Evolutionary conservation across 495 filamentous ascomycete species (phyloP).

Genomic region (Penicillium egyptiacum): DNA sequence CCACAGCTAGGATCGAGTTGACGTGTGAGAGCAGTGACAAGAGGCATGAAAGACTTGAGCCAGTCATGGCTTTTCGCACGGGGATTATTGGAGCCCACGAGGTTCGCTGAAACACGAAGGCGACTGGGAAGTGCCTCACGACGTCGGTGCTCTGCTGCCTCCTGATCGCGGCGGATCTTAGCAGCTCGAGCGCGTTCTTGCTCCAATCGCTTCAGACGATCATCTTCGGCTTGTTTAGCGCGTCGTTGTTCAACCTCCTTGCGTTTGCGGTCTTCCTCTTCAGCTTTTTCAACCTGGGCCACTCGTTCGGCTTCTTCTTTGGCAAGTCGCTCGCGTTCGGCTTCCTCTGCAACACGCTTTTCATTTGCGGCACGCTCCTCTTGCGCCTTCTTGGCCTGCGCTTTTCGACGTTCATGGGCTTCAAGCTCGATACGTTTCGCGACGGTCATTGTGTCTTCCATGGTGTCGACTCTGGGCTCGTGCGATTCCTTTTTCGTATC

Average conservation of each 20-base stretch:
- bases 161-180: slow-evolving; percentile 49
- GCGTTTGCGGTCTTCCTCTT: slow-evolving; percentile 53
- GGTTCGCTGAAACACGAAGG: slow-evolving; percentile 49
- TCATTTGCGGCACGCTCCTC: slow-evolving; percentile 27
- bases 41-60: slow-evolving; percentile 52
- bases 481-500: slow-evolving; percentile 29
- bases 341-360: slow-evolving; percentile 42
- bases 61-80: slow-evolving; percentile 45
- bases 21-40: slow-evolving; percentile 49
- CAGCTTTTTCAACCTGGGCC: slow-evolving; percentile 48
- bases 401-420: slow-evolving; percentile 41
- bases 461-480: slow-evolving; percentile 26
- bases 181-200: slow-evolving; percentile 55
- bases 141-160: slow-evolving; percentile 57
- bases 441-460: slow-evolving; percentile 37
- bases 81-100: slow-evolving; percentile 49
- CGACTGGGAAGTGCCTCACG: slow-evolving; percentile 56
- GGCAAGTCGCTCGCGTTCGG: slow-evolving; percentile 45
- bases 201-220: slow-evolving; percentile 53
- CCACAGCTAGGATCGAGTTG: slow-evolving; percentile 48
- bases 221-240: slow-evolving; percentile 55
- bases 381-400: slow-evolving; percentile 23
- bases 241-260: slow-evolving; percentile 54
- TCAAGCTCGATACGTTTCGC: slow-evolving; percentile 38
- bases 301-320: slow-evolving; percentile 46